Evolutionary conservation across 2,329 filamentous ascomycete species (phyloP).

Genomic region (Berkeleyomyces basicola): DNA sequence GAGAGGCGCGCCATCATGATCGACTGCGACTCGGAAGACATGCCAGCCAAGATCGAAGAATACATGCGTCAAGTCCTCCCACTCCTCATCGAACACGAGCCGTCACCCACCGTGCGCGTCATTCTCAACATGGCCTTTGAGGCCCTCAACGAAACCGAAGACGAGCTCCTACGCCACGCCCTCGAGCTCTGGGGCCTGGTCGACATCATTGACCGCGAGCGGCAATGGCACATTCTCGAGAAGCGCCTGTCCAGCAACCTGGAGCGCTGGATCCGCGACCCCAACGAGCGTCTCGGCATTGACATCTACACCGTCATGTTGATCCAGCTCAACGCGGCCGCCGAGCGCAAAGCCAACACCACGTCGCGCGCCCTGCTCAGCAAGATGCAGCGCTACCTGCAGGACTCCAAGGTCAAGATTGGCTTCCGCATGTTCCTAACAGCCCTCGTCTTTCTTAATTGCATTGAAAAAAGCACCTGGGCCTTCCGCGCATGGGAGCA

Average conservation of each 20-base stretch:
- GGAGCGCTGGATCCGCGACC: slow-evolving; percentile 32
- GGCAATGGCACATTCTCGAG: slow-evolving; percentile 41
- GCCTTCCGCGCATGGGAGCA: slow-evolving; percentile 53
- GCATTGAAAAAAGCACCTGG: slow-evolving; percentile 52
- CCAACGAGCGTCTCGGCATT: slow-evolving; percentile 30
- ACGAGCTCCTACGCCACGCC: slow-evolving; percentile 38
- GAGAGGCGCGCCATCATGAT: slow-evolving; percentile 34
- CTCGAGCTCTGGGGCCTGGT: slow-evolving; percentile 49
- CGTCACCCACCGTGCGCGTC: slow-evolving; percentile 41
- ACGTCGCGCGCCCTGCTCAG: slow-evolving; percentile 42
- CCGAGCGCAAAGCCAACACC: slow-evolving; percentile 44
- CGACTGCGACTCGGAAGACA: slow-evolving; percentile 43
- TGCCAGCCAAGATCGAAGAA: slow-evolving; percentile 39
- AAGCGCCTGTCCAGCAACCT: slow-evolving; percentile 27
- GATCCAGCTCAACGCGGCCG: slow-evolving; percentile 47
- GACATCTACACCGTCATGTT: slow-evolving; percentile 45
- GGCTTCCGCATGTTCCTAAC: slow-evolving; percentile 46
- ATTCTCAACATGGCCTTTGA: slow-evolving; percentile 37
- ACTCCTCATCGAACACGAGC: slow-evolving; percentile 41
- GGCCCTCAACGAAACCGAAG: slow-evolving; percentile 29
- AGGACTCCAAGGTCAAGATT: slow-evolving; percentile 43
- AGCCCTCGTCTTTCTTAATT: slow-evolving; percentile 45
- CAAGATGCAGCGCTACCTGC: slow-evolving; percentile 42
- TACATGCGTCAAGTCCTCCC: slow-evolving; percentile 44
- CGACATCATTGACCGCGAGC: slow-evolving; percentile 47